Conservation (phyloP, 2,329 filamentous ascomycete genomes). For the Penicillium palitans region DNA sequence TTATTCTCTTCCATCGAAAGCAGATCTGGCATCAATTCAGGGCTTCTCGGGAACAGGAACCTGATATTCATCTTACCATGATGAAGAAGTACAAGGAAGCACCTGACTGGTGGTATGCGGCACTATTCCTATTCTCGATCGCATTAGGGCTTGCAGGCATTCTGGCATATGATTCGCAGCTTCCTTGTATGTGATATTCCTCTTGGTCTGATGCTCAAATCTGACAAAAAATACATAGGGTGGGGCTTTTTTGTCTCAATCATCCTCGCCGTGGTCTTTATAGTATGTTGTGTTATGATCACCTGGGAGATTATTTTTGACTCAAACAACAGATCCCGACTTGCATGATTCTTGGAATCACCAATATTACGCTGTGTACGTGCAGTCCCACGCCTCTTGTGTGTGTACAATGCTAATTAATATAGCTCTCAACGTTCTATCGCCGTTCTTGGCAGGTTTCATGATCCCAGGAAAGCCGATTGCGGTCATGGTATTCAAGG, state of each 20-base stretch:
- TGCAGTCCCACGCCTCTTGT: background rate
- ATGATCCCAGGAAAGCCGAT: slow-evolving; percentile 30
- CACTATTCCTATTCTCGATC: slow-evolving; percentile 33
- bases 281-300: slow-evolving; percentile 9
- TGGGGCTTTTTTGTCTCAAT: slow-evolving; percentile 27
- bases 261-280: slow-evolving; percentile 24
- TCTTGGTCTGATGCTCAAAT: background rate
- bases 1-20: slow-evolving; percentile 34
- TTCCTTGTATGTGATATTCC: slow-evolving; percentile 18
- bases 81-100: slow-evolving; percentile 58
- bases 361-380: slow-evolving; percentile 26
- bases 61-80: slow-evolving; percentile 64
- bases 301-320: background rate
- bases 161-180: slow-evolving; percentile 22
- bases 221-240: slow-evolving; percentile 15
- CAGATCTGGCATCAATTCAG: slow-evolving; percentile 37
- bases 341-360: slow-evolving; percentile 26
- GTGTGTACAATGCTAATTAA: background rate
- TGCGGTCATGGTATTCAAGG: slow-evolving; percentile 30
- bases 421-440: slow-evolving; percentile 27
- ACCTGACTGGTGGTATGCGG: slow-evolving; percentile 57
- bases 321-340: slow-evolving; percentile 21
- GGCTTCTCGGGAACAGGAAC: slow-evolving; percentile 23
- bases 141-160: slow-evolving; percentile 34
- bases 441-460: slow-evolving; percentile 28